Percentiles rank a stretch among this genome's conserved stretches.
Conservation (phyloP, 768 basidiomycete genomes). For the Pholiota molesta region DNA sequence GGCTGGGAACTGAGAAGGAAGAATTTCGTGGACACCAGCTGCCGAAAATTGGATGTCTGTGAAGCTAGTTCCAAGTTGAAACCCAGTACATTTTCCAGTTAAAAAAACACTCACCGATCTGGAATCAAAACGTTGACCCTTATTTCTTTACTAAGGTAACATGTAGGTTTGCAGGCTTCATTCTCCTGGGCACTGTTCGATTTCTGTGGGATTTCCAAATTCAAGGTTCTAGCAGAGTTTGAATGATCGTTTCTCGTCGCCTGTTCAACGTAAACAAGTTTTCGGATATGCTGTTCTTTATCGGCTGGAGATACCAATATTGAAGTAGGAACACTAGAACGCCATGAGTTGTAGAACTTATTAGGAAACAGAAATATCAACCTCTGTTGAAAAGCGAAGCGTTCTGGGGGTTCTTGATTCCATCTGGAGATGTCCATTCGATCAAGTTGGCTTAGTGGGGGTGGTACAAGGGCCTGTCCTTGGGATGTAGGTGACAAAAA, state of each 20-base stretch:
- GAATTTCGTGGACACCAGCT: neutral
- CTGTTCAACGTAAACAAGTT: conserved; percentile 16
- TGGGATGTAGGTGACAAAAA: conserved; percentile 39
- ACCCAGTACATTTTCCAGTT: neutral
- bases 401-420: conserved; percentile 34
- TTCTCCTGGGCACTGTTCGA: neutral
- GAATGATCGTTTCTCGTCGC: neutral
- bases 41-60: conserved; percentile 10
- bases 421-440: conserved; percentile 39
- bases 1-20: conserved; percentile 1
- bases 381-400: conserved; percentile 7
- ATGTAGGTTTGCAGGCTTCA: neutral
- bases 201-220: conserved; percentile 8
- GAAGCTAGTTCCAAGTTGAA: neutral
- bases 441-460: conserved; percentile 40
- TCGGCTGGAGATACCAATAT: neutral
- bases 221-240: conserved; percentile 6
- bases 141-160: conserved; percentile 10
- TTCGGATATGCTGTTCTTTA: conserved; percentile 11
- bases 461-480: conserved; percentile 46
- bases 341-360: neutral
- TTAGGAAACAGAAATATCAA: neutral
- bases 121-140: conserved; percentile 23
- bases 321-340: neutral
- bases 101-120: conserved; percentile 19